Evolutionary conservation across 495 filamentous ascomycete species (phyloP).

Genomic region (Emericellopsis terricola): DNA sequence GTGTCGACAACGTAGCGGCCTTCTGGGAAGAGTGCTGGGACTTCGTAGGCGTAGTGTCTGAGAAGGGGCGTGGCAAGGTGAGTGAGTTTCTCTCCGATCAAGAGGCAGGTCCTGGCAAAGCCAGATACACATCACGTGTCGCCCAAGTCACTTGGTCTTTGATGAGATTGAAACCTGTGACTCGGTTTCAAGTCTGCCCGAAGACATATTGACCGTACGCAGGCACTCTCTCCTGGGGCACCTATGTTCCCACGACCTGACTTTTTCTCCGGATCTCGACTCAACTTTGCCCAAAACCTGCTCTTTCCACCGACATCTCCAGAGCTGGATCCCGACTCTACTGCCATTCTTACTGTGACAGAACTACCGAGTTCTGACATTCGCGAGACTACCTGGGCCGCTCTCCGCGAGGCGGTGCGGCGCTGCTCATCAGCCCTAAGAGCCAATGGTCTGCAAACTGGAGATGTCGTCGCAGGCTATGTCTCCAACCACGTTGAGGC

Average conservation of each 20-base stretch:
- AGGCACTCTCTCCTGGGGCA: constrained; percentile 50
- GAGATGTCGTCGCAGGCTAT: constrained; percentile 63
- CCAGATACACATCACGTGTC: too few species aligned
- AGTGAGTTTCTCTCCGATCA: too few species aligned
- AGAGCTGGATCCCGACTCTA: constrained; percentile 31
- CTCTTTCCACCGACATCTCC: constrained; percentile 44
- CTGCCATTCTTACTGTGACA: constrained; percentile 58
- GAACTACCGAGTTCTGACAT: constrained; percentile 34
- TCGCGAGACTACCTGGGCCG: constrained; percentile 53
- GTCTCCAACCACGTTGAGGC: constrained; percentile 76
- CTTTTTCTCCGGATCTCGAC: constrained; percentile 60
- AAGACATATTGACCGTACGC: too few species aligned
- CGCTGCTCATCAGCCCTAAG: constrained; percentile 53
- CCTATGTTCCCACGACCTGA: constrained; percentile 69
- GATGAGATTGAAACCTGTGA: too few species aligned
- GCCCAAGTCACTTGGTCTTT: too few species aligned
- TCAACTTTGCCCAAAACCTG: constrained; percentile 90
- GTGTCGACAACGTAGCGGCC: constrained; percentile 47
- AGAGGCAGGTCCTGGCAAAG: too few species aligned
- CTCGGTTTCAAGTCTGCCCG: too few species aligned
- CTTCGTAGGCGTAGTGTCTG: constrained; percentile 45
- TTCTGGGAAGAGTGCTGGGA: constrained; percentile 86
- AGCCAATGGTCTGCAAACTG: constrained; percentile 43
- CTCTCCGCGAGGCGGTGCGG: constrained; percentile 61
- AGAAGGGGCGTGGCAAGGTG: neutral